Base-by-base conservation (phyloP, 495 filamentous ascomycete species). In the Tricharina praecox region DNA sequence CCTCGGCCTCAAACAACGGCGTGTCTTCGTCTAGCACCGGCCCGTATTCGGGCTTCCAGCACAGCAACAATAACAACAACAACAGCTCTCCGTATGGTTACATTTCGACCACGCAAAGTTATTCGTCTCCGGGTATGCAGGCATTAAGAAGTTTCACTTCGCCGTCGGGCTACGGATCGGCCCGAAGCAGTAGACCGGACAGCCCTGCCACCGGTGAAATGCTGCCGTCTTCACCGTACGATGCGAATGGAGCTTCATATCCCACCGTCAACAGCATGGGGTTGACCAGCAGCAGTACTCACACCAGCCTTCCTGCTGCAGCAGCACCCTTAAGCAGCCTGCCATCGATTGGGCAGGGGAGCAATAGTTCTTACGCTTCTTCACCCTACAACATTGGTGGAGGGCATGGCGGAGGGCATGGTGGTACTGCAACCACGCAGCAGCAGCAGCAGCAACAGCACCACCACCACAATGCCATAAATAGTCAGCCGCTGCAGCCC, bases 301-400 rank as follows among this genome's bases (percentile, higher is more conserved):
- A 3, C 42, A 11, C 26, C 4, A 30, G 28, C 11, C 41, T 45
- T 44, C 32, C 33, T 35, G 36, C 42, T 15, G 16, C 26, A 3
- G 15, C 33, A 3, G 4, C 39, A n/a, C n/a, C n/a, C n/a, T n/a
- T n/a, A 18, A 23, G 28, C 38, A 51, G 57, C 20, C 41, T 59
- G n/a, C 56, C 56, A 19, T 60, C 57, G 11, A 56, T 60, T 30
- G 57, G 56, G 13, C 57, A 59, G 26, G 43, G 53, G 34, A 48
- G 43, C n/a, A 50, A 55, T 23, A 47, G 24, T 16, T 60, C 61
- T 33, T 44, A 58, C 41, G 45, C 47, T 39, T 47, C 40, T 24
- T 60, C 54, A 52, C n/a, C 55, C 28, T 23, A 40, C 26, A 44
- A 33, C 48, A 21, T 39, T 39, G 36, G 36, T 39, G 36, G 36